Evolutionary conservation across 106 monocot species (phyloP), one percentile per base, ranked within the genome.

Genomic region (Dioscorea dumetorum): DNA sequence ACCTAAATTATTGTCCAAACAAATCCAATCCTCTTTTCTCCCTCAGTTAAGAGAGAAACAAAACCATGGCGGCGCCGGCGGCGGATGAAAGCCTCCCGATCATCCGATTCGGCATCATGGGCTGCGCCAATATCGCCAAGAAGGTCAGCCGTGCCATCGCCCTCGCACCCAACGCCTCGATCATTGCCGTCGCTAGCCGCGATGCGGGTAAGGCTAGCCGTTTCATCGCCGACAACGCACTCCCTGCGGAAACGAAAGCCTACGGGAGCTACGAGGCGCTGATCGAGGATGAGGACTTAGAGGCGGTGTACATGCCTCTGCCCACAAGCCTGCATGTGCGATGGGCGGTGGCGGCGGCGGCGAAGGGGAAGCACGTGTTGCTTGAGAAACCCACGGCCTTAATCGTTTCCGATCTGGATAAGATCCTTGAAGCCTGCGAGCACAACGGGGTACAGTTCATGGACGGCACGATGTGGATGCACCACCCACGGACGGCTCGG

Each of bases 381-480:
- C 70, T 86, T 16, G 87, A 87, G 87, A 92, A 87, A 73, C 91
- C 91, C 4, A 57, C 67, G 22, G 91, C 91, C 14, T 54, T 83
- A 2, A 74, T 69, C 69, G 73, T 52, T 12, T 78, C 72, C 33
- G 88, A 93, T 14, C 70, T 93, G 24, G 88, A 86, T 51, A 54
- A 48, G 69, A 89, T 89, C 16, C 70, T 86, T 17, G 83, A 68
- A 23, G 78, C 81, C 1, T 88, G 88, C 70, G 74, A 58, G 60
- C 51, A 68, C 5, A 68, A 68, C 51, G 76, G 79, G 4, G 83
- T 88, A 3, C 81, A 84, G 73, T 74, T 81, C 58, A 84, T 84
- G 84, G 88, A 84, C 48, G 61, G 61, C 33, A 81, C 78, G 17
- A 88, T 88, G 88, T 84, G 88, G 88, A 79, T 88, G 75, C 84